Base-by-base conservation (phyloP, 2,329 filamentous ascomycete species). In the Macrophomina pseudophaseolina region DNA sequence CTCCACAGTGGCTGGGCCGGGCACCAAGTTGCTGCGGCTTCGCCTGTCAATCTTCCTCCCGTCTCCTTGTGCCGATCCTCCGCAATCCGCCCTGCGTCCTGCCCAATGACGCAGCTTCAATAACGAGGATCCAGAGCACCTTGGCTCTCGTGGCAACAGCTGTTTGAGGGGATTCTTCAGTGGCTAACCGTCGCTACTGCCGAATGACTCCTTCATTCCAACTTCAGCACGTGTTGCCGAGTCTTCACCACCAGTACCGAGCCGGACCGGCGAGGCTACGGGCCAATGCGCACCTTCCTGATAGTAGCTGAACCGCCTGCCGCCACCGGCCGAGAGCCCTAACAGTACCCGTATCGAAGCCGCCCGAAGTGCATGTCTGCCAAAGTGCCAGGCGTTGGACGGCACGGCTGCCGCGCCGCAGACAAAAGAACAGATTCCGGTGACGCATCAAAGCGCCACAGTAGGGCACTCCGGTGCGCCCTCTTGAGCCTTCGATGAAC, bases 31-130 rank as follows among this genome's bases (percentile, higher is more conserved):
- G 5, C 42, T 44, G 11, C 42, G 8, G 12, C 46, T 49, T 11
- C 18, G 46, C 46, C 51, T 33, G 30, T 53, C 51, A 53, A 53
- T 30, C 51, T n/a, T 35, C 12, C 51, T 53, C 12, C 51, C 51
- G 51, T 18, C 30, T 53, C 51, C 51, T 12, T 30, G 30, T 33
- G 51, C 28, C 28, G 51, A 53, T 53, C 51, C 51, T 35, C 51
- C 51, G 16, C 51, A 53, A 14, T 8, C 4, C 23, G 4, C 23
- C 18, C 8, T 51, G 48, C 18, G 9, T 28, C 48, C 8, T 8
- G 11, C 8, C 30, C 23, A 53, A 53, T 53, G 51, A 53, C 30
- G 51, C 48, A 51, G 11, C 18, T 44, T 5, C 12, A n/a, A 28
- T 4, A 35, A 7, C 28, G 30, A 53, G 30, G 18, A 12, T 35